Base-by-base conservation (phyloP, 2,329 filamentous ascomycete genomes). In the Plenodomus tracheiphilus region DNA sequence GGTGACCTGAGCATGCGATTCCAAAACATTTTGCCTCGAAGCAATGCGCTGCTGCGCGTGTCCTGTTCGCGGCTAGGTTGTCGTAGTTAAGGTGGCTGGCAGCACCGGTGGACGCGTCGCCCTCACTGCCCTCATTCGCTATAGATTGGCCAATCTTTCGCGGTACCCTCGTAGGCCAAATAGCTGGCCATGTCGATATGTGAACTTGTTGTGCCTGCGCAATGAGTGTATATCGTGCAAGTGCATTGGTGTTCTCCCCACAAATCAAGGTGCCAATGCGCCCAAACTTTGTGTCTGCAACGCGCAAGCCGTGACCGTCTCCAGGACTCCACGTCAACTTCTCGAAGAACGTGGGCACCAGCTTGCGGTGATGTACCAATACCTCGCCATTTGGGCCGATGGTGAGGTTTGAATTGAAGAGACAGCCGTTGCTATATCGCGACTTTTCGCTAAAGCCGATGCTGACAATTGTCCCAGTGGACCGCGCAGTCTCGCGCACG, bases 21-120 rank as follows among this genome's bases (percentile, higher is more conserved):
- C 80, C 81, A 39, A 83, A 84, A 37, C 75, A 79, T 53, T 84
- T 84, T 0, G 78, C 80, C 46, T 83, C 81, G 53, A 84, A 83
- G 53, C 80, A 83, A 59, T 83, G 80, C 0, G 79, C 79, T 0
- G 79, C 79, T 2, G 78, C 76, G 2, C 81, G 68, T 0, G 70
- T 79, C n/a, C 74, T 68, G 51, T 84, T 83, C 0, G 80, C 80
- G 0, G 76, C 69, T 1, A 82, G 67, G 50, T 83, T 82, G 53
- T 83, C 78, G 53, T 82, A 83, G 37, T 81, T 78, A 11, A 11
- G 28, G 32, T 28, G 19, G 17, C 25, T 34, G 21, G 35, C 13
- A 11, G 30, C 34, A 41, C 9, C n/a, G 22, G 20, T 22, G 13
- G 6, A 15, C 9, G 21, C 22, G 17, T 25, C 28, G 16, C 11